A percentile compares a stretch with the other conserved stretches of the same genome.
Evolutionary conservation across 1,139 yeast species (phyloP).

Genomic region (Lodderomyces elongisporus): DNA sequence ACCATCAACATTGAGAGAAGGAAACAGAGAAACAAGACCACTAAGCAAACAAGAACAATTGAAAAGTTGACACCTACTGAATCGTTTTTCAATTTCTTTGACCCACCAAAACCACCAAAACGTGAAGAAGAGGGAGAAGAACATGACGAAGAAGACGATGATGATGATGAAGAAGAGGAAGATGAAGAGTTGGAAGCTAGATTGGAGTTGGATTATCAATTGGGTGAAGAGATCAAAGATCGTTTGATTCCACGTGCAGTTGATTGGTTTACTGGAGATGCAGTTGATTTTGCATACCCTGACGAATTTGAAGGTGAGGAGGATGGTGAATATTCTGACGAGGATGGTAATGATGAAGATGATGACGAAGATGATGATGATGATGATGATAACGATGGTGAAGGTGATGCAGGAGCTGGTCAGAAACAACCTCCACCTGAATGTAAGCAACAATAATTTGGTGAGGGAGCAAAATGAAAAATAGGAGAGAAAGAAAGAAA

Average conservation of each 20-base stretch:
- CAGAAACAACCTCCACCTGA: conserved; percentile 71
- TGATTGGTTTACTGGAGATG: conserved; percentile 98
- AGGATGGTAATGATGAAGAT: conserved; percentile 49
- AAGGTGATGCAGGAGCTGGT: conserved; percentile 28
- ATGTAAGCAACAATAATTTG: conserved; percentile 75
- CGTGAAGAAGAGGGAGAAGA: conserved; percentile 36
- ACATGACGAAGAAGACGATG: conserved; percentile 22
- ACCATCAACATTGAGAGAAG: conserved; percentile 88
- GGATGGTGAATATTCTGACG: conserved; percentile 36
- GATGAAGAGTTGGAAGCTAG: conserved; percentile 78
- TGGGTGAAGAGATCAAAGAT: conserved; percentile 96
- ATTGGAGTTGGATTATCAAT: conserved; percentile 87
- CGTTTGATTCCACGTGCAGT: conserved; percentile 92
- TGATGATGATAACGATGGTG: conserved; percentile 30
- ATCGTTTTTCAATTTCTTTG: conserved; percentile 92
- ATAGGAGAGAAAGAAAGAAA: background rate
- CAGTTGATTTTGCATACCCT: conserved; percentile 57
- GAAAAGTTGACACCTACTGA: conserved; percentile 91
- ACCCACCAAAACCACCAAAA: conserved; percentile 81
- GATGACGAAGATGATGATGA: conserved; percentile 32
- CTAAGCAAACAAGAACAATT: conserved; percentile 94
- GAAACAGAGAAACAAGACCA: conserved; percentile 95
- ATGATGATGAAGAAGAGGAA: conserved; percentile 53
- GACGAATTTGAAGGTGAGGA: conserved; percentile 46
- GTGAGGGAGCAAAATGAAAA: no score